Conservation (phyloP, 148 eudicot genomes). For the Silene latifolia region DNA sequence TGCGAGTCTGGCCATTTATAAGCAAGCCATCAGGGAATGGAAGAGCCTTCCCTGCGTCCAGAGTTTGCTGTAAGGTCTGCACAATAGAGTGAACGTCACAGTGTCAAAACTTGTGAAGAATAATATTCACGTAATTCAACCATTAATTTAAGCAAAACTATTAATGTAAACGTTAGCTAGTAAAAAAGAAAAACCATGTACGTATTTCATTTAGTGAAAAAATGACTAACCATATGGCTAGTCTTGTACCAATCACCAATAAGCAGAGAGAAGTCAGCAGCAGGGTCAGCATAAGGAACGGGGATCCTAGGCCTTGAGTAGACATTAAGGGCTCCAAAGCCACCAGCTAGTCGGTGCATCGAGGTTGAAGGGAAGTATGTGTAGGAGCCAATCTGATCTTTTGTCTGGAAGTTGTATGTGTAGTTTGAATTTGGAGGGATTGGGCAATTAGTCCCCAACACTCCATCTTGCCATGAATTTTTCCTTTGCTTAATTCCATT, state of each 20-base stretch:
- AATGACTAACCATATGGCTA: slow-evolving; percentile 53
- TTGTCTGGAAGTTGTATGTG: slow-evolving; percentile 83
- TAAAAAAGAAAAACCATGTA: neutral
- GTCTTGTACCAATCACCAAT: slow-evolving; percentile 83
- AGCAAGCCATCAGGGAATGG: slow-evolving; percentile 73
- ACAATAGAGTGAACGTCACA: slow-evolving; percentile 5
- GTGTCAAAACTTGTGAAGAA: neutral
- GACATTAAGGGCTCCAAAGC: slow-evolving; percentile 80
- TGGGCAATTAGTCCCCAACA: slow-evolving; percentile 87
- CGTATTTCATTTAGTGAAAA: too few relatives aligned
- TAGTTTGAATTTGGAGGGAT: slow-evolving; percentile 72
- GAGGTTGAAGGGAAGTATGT: slow-evolving; percentile 86
- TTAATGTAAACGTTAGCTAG: neutral
- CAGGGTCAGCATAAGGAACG: slow-evolving; percentile 72
- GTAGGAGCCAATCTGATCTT: slow-evolving; percentile 94
- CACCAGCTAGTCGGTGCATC: slow-evolving; percentile 85
- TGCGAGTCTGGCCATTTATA: slow-evolving; percentile 61
- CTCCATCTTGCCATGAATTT: slow-evolving; percentile 99
- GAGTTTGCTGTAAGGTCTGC: slow-evolving; percentile 50
- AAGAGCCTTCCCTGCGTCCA: slow-evolving; percentile 72
- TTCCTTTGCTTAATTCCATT: slow-evolving; percentile 98
- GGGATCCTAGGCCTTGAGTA: slow-evolving; percentile 72
- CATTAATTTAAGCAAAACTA: too few relatives aligned
- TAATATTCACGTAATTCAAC: neutral
- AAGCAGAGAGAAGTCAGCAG: slow-evolving; percentile 71